Evolutionary conservation across 148 eudicot genomes (phyloP).

Genomic region (Suaeda aralocaspica): DNA sequence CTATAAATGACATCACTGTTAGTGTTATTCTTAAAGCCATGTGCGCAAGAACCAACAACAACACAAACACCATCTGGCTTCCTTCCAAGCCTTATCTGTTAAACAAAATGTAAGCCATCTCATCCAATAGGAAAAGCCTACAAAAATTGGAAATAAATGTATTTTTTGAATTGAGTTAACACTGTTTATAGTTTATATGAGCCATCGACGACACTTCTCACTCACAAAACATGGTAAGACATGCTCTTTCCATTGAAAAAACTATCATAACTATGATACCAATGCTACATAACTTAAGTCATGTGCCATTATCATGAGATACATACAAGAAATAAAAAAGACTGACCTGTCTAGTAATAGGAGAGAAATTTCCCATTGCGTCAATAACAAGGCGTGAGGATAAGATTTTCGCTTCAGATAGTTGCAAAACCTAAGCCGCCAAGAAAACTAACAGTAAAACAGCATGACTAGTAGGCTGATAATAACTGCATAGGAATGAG

Average conservation of each 20-base stretch:
- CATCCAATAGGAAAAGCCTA: background rate
- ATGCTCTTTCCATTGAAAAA: background rate
- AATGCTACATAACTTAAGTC: background rate
- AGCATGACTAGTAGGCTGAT: background rate
- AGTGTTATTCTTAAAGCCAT: conserved; percentile 58
- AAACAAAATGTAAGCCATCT: conserved; percentile 12
- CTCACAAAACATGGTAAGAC: background rate
- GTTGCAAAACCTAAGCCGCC: conserved; percentile 60
- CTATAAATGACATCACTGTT: conserved; percentile 86
- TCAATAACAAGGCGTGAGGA: conserved; percentile 73
- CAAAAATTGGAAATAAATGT: background rate
- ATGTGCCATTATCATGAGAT: background rate
- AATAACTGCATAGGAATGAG: background rate
- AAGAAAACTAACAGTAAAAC: background rate
- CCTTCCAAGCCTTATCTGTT: conserved; percentile 70
- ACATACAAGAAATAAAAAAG: background rate
- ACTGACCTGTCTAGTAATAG: conserved; percentile 86
- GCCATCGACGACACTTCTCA: background rate
- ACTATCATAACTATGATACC: background rate
- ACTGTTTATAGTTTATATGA: background rate
- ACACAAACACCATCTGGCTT: conserved; percentile 97
- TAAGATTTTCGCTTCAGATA: conserved; percentile 58
- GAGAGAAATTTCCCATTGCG: conserved; percentile 99
- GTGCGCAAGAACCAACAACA: conserved; percentile 95
- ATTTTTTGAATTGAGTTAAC: background rate